Percentiles rank a stretch among this genome's conserved stretches.
Conservation (phyloP, 192 early-diverging fungal species). For the Backusella australiensis region DNA sequence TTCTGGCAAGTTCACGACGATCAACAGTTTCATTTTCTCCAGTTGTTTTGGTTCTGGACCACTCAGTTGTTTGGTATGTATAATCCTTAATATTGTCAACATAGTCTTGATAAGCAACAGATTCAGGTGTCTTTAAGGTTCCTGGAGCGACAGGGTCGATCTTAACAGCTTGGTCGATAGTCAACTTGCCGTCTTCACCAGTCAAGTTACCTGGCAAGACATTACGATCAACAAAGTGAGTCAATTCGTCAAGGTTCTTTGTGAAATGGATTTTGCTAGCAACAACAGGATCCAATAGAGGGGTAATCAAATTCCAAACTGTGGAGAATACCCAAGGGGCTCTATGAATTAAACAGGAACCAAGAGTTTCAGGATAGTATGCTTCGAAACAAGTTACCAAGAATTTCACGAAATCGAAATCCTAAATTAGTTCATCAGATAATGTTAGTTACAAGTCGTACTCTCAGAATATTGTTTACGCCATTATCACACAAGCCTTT, state of each 20-base stretch:
- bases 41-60: constrained; percentile 3
- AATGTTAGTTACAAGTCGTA: not conserved
- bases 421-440: constrained; percentile 35
- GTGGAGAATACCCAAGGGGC: constrained; percentile 88
- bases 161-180: constrained; percentile 3
- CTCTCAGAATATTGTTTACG: not conserved
- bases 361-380: constrained; percentile 91
- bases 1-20: constrained; percentile 11
- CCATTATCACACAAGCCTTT: not conserved
- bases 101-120: constrained; percentile 14
- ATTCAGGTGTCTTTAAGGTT: not conserved
- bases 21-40: not conserved
- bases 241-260: constrained; percentile 57
- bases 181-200: constrained; percentile 35
- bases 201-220: constrained; percentile 59
- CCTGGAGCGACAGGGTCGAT: not conserved
- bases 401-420: constrained; percentile 74
- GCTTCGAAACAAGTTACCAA: constrained; percentile 78
- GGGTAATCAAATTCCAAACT: constrained; percentile 81
- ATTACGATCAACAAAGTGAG: constrained; percentile 56
- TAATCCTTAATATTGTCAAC: constrained; percentile 10
- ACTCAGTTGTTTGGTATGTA: not conserved
- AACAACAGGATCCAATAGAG: constrained; percentile 90
- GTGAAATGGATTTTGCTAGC: constrained; percentile 84
- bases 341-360: constrained; percentile 76